Evolutionary conservation across 1,284 basidiomycete species (phyloP), one percentile per base, ranked within the genome.

Genomic region (Porogramme epimiltina): DNA sequence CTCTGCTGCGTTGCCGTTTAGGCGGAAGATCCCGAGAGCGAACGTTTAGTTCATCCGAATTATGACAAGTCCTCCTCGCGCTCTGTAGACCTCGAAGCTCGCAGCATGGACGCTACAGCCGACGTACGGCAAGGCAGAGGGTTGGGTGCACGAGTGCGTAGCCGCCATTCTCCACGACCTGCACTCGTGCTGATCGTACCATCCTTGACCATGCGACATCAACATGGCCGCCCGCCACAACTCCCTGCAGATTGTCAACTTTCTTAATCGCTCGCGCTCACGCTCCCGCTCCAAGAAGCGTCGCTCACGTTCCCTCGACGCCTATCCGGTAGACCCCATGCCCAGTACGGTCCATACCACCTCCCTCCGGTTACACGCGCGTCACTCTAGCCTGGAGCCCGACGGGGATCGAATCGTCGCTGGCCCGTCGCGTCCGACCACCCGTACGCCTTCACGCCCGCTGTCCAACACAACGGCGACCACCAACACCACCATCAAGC

Each of bases 391-490:
- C 42, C 54, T 63, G 39, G 63, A 66, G 39, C 53, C 53, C 38
- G 62, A 68, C 42, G 40, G 55, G 25, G 51, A 58, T 6, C 55
- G 59, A 16, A 45, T 70, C 63, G 49, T 55, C 34, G 62, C 65
- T 0, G 55, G 55, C 47, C 57, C 57, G 3, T 71, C 78, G 41
- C 84, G 80, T 61, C 79, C 81, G 0, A 56, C 72, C 23, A 70
- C 76, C 1, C 76, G 82, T 24, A 68, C 80, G 15, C 78, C 76
- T 43, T 83, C 79, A 18, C 77, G 86, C 6, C 85, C 86, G 3
- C 66, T 89, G 26, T 88, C 87, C 2, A 78, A 81, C 16, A 81
- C 79, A 0, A 85, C 83, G 1, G 79, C 79, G 16, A 76, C 78
- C 2, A 84, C 84, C 2, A 79, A 79, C 58, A 73, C 77, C 13